phyloP scores from a whole-genome alignment of 2,329 filamentous ascomycete species.

The Pleurostoma richardsiae region DNA sequence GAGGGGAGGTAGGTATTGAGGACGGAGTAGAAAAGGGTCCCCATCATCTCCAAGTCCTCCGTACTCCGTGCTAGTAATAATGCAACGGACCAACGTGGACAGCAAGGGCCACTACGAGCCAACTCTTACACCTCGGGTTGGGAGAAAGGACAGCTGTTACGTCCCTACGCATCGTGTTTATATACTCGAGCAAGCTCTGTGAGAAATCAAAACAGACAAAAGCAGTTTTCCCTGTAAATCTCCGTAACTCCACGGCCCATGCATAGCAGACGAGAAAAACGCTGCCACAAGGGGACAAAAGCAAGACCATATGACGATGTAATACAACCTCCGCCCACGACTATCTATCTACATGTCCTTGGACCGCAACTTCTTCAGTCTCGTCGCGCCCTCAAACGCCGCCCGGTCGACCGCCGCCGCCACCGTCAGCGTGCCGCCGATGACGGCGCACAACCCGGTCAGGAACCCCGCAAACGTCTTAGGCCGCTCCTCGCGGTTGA shows the following conservation, averaged over 20 bases:
- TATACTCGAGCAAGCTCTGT: neutral
- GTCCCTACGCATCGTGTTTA: too few species aligned
- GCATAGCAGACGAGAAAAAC: conserved; percentile 4
- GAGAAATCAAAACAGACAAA: neutral
- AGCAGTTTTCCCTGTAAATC: conserved; percentile 3
- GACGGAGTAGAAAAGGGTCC: too few species aligned
- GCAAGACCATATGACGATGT: conserved; percentile 1
- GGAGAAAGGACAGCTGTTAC: too few species aligned
- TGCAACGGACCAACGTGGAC: too few species aligned
- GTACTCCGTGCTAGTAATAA: too few species aligned
- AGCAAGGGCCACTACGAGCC: too few species aligned
- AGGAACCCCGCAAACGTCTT: conserved; percentile 92
- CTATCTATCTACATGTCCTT: conserved; percentile 46
- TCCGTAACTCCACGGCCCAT: conserved; percentile 11
- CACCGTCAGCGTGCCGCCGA: conserved; percentile 92
- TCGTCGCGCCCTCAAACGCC: conserved; percentile 80
- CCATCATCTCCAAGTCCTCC: too few species aligned
- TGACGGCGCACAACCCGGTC: conserved; percentile 88
- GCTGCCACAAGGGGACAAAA: neutral
- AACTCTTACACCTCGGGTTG: too few species aligned
- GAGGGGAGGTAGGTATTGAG: too few species aligned
- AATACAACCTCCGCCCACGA: neutral
- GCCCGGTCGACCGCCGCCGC: conserved; percentile 89
- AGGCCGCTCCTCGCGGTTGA: conserved; percentile 86
- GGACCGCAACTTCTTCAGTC: conserved; percentile 78